Conservation (phyloP, 1,139 yeast genomes). For the Candida sp. region DNA sequence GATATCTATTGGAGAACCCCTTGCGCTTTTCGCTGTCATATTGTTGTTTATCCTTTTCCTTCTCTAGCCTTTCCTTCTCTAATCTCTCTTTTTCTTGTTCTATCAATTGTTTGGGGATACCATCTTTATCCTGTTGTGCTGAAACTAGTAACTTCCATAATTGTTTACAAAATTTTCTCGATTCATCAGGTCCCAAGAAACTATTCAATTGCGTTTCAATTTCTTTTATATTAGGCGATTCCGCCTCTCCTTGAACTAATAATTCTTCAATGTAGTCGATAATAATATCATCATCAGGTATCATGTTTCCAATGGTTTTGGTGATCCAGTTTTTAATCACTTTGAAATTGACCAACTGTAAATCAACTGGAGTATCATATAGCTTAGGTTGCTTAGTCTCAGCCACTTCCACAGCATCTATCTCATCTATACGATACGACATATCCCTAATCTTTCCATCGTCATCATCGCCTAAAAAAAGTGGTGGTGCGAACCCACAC, state of each 20-base stretch:
- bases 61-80: constrained; percentile 7
- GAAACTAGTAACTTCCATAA: constrained; percentile 38
- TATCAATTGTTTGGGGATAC: constrained; percentile 33
- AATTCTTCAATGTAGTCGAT: constrained; percentile 38
- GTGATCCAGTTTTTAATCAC: constrained; percentile 36
- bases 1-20: not conserved
- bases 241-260: constrained; percentile 16
- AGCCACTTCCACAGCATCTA: not conserved
- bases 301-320: constrained; percentile 20
- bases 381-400: not conserved
- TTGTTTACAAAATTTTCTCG: constrained; percentile 29
- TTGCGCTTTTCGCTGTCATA: constrained; percentile 1
- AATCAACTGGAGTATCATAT: constrained; percentile 17
- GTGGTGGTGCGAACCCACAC: no score
- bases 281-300: constrained; percentile 49
- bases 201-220: constrained; percentile 36
- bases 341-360: constrained; percentile 28
- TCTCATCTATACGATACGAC: not conserved
- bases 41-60: constrained; percentile 3
- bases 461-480: no score
- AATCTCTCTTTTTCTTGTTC: constrained; percentile 8
- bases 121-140: constrained; percentile 38
- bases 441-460: no score
- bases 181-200: constrained; percentile 35
- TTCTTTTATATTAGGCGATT: constrained; percentile 27